phyloP scores from a whole-genome alignment of 2,329 filamentous ascomycete species.

The Alternaria infectoria region DNA sequence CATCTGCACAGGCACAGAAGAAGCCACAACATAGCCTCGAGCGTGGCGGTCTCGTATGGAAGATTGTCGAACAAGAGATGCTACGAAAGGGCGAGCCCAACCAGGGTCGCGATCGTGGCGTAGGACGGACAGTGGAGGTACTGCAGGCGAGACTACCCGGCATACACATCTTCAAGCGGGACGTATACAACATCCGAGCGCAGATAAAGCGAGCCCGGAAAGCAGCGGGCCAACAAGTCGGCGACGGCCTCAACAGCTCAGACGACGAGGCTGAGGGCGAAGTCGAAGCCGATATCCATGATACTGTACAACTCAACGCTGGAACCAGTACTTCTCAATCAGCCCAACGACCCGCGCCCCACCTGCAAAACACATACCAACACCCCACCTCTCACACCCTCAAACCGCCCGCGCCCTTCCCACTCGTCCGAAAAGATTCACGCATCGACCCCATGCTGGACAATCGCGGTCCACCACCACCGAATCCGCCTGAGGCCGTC shows the following conservation, averaged over 20 bases:
- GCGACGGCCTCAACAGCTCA: constrained; percentile 29
- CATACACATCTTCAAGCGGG: constrained; percentile 46
- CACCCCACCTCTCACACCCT: background rate
- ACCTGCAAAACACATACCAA: background rate
- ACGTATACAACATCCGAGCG: constrained; percentile 46
- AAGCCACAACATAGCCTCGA: constrained; percentile 34
- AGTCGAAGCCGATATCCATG: background rate
- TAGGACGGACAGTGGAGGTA: constrained; percentile 40
- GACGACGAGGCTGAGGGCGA: constrained; percentile 12
- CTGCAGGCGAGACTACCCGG: constrained; percentile 38
- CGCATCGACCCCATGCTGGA: constrained; percentile 31
- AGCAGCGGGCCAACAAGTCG: constrained; percentile 35
- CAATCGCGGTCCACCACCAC: constrained; percentile 12
- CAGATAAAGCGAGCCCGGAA: constrained; percentile 42
- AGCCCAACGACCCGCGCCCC: background rate
- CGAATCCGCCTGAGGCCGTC: background rate
- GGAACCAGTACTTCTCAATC: background rate
- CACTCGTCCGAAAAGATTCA: background rate
- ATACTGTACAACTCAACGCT: background rate
- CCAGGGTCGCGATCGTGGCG: constrained; percentile 40
- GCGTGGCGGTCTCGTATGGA: constrained; percentile 40
- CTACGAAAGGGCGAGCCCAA: constrained; percentile 30
- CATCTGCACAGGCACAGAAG: background rate
- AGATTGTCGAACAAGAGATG: constrained; percentile 47
- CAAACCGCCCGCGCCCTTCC: background rate